phyloP scores from a whole-genome alignment of 768 basidiomycete species.

The Kwoniella bestiolae region DNA sequence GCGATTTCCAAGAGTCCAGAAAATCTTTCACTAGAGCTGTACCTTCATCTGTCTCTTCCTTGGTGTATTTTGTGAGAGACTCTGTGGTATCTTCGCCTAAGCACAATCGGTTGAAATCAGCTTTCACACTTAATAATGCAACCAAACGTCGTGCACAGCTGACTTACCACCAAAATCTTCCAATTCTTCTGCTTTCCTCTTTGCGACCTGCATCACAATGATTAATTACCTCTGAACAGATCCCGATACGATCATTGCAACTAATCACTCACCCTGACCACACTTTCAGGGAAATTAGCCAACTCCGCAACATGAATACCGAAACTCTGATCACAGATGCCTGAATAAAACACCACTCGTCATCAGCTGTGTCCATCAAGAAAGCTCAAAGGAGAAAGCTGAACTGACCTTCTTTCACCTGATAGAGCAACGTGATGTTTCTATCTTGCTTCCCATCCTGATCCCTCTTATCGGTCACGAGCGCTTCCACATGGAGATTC shows the following conservation, averaged over 20 bases:
- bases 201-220: constrained; percentile 80
- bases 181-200: constrained; percentile 85
- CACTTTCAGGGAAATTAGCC: constrained; percentile 96
- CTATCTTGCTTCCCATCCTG: constrained; percentile 61
- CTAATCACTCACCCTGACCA: constrained; percentile 70
- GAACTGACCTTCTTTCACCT: constrained; percentile 74
- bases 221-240: no score
- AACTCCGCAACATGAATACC: constrained; percentile 97
- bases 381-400: neutral
- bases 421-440: constrained; percentile 81
- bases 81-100: constrained; percentile 51
- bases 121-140: no score
- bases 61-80: constrained; percentile 61
- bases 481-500: constrained; percentile 94
- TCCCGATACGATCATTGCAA: constrained; percentile 2
- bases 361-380: neutral
- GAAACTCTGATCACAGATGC: constrained; percentile 94
- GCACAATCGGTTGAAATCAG: neutral
- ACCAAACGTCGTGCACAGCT: no score
- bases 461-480: constrained; percentile 66
- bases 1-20: constrained; percentile 68
- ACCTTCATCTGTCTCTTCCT: constrained; percentile 75
- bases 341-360: constrained; percentile 58
- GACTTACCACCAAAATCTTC: constrained; percentile 75
- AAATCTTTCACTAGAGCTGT: constrained; percentile 79